Evolutionary conservation across 2,329 filamentous ascomycete species (phyloP).

Genomic region (Diaporthe vaccinii): DNA sequence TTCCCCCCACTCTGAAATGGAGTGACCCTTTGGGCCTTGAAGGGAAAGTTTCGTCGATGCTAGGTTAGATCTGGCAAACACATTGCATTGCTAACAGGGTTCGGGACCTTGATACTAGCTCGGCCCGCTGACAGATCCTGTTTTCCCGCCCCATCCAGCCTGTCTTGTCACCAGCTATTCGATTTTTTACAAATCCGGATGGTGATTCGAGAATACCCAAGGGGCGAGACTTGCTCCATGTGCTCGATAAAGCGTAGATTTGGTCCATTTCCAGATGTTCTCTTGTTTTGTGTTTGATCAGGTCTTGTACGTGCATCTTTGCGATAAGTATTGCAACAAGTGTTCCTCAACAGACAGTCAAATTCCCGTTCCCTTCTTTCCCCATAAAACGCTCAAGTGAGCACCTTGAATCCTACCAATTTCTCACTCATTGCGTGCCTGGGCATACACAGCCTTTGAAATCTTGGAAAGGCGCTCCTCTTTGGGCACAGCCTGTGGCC

Average conservation of each 20-base stretch:
- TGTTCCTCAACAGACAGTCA: neutral
- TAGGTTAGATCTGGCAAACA: neutral
- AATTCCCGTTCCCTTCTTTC: neutral
- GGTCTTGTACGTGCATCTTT: neutral
- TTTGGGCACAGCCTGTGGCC: conserved; percentile 3
- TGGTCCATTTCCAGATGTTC: neutral
- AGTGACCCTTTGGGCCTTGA: neutral
- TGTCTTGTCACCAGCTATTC: neutral
- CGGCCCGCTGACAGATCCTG: conserved; percentile 18
- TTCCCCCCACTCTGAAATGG: conserved; percentile 7
- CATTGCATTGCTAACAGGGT: neutral
- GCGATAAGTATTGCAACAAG: no score
- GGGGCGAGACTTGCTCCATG: neutral
- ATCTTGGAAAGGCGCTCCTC: neutral
- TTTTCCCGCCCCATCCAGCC: neutral
- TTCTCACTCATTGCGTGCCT: neutral
- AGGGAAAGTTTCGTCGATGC: conserved; percentile 13
- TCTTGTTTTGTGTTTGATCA: neutral
- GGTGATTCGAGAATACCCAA: neutral
- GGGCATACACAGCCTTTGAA: neutral
- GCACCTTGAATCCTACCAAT: conserved; percentile 14
- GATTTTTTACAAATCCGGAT: conserved; percentile 5
- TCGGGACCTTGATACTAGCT: neutral
- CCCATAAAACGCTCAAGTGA: conserved; percentile 13
- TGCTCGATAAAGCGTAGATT: neutral